Base-by-base conservation (phyloP, 2,329 filamentous ascomycete species). In the Lojkania enalia region DNA sequence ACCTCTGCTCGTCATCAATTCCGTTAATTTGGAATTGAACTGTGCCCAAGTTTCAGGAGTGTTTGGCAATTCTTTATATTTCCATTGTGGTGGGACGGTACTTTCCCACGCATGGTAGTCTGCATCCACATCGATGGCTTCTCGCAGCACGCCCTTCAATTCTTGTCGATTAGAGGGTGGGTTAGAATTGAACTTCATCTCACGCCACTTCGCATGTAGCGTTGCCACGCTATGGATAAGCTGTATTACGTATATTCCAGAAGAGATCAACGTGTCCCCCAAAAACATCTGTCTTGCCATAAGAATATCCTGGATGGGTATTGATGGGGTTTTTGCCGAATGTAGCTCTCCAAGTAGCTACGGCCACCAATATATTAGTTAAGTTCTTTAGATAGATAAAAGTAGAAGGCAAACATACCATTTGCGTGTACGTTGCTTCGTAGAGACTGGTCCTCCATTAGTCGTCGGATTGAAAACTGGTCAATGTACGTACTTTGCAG, bases 261-360 rank as follows among this genome's bases (percentile, higher is more conserved):
- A 44, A 19, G 49, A 52, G 38, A 44, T 63, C 41, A 58, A 59
- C n/a, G 61, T 37, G 23, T 45, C 51, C 0, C 57, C 53, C 6
- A 58, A 16, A 20, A 49, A 39, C n/a, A n/a, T n/a, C 15, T 49
- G 36, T 12, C 51, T 43, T 2, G 52, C 48, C 14, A 46, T 48
- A 12, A 47, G 21, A 7, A 55, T 37, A n/a, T 61, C 52, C 20
- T 49, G 38, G 7, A 57, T 49, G 12, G 63, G 57, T 6, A 63
- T 39, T 6, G 52, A 45, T 7, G 63, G 60, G 5, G 48, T 46
- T 35, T 52, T 63, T 23, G 47, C 61, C n/a, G 55, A 39, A 20
- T 63, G 57, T 20, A 66, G 16, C 38, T 59, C 63, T 14, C 52
- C 55, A 20, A 65, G 46, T 5, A 65, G 54, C 59, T 63, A 37